These are phyloP conservation scores for Paecilomyces formosus DNA, from an alignment of 2,329 filamentous ascomycete species.

Conservation along the genomic window DNA sequence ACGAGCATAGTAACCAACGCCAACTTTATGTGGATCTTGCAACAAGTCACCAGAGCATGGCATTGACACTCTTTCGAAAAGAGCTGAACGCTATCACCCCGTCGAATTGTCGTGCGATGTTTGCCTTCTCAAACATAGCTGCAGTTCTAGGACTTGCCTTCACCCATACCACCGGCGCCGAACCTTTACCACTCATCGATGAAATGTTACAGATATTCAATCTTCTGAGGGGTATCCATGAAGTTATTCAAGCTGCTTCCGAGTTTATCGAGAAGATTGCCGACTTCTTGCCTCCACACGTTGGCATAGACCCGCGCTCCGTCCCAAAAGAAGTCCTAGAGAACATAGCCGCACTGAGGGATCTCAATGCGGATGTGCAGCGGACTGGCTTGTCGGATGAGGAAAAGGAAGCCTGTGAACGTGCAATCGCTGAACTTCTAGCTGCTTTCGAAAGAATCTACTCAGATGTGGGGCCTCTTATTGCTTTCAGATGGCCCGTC, in stretches of 20 bases:
- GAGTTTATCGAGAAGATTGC: conserved; percentile 14
- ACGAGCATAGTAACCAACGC: conserved; percentile 14
- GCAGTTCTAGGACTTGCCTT: conserved; percentile 23
- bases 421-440: conserved; percentile 13
- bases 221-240: conserved; percentile 20
- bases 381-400: conserved; percentile 10
- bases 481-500: conserved; percentile 52
- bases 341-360: conserved; percentile 4
- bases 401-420: conserved; percentile 14
- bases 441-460: conserved; percentile 12
- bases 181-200: conserved; percentile 11
- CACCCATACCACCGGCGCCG: conserved; percentile 11
- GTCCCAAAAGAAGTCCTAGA: conserved; percentile 12
- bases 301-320: conserved; percentile 6
- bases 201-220: conserved; percentile 17
- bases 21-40: conserved; percentile 19
- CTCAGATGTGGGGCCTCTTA: conserved; percentile 9
- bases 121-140: conserved; percentile 23
- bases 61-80: conserved; percentile 17
- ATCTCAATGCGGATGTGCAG: conserved; percentile 9
- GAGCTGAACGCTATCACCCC: conserved; percentile 17
- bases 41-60: conserved; percentile 17
- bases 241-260: conserved; percentile 15
- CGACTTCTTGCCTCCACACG: conserved; percentile 4
- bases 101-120: conserved; percentile 24